A percentile compares a stretch with the other conserved stretches of the same genome.
These are phyloP conservation scores for Boletus coccyginus DNA, from an alignment of 768 basidiomycete species.

Conservation along the genomic window DNA sequence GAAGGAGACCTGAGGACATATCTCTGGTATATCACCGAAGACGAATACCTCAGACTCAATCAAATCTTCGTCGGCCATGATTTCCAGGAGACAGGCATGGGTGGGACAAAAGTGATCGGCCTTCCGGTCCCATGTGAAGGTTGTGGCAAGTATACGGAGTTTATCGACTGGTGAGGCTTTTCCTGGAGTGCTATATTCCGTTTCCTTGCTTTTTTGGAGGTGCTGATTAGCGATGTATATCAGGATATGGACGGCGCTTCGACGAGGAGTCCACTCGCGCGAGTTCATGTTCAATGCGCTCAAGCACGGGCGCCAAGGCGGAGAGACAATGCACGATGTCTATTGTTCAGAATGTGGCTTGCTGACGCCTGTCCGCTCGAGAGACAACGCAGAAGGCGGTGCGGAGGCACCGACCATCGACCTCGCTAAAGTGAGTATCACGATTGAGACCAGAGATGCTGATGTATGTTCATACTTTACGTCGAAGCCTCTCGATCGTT, in stretches of 20 bases:
- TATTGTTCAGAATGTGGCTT: slow-evolving; percentile 13
- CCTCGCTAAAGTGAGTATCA: background rate
- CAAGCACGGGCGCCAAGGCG: slow-evolving; percentile 8
- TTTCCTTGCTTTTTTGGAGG: background rate
- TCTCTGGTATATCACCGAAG: background rate
- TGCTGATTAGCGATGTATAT: background rate
- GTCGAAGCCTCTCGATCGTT: slow-evolving; percentile 12
- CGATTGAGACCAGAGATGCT: background rate
- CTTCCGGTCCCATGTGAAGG: background rate
- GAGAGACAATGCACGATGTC: slow-evolving; percentile 13
- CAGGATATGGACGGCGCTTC: slow-evolving; percentile 11
- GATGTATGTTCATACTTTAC: background rate
- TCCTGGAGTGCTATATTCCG: background rate
- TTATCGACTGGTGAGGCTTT: background rate
- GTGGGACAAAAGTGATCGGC: background rate
- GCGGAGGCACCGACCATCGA: slow-evolving; percentile 8
- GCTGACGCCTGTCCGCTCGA: slow-evolving; percentile 1
- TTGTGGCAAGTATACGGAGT: background rate
- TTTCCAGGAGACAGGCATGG: background rate
- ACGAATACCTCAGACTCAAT: background rate
- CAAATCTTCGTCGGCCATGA: background rate
- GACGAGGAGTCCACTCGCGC: slow-evolving; percentile 10
- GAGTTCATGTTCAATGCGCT: slow-evolving; percentile 12
- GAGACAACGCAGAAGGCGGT: slow-evolving; percentile 11
- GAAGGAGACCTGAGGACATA: background rate